phyloP scores from a whole-genome alignment of 2,329 filamentous ascomycete species.

The Neopestalotiopsis clavispora region DNA sequence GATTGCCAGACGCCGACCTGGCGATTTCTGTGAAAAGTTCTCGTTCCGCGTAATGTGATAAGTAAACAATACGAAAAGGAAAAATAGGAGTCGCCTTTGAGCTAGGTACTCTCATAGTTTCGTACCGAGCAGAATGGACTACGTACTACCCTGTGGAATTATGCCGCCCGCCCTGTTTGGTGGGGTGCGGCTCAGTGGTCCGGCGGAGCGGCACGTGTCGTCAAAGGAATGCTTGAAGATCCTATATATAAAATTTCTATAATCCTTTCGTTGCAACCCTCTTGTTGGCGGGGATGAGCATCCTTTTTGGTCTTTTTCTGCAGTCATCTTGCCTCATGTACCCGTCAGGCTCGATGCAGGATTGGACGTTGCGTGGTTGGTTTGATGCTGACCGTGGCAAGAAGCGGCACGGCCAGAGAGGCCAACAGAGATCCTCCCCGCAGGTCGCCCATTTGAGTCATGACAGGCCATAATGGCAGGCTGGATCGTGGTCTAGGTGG shows the following conservation, averaged over 20 bases:
- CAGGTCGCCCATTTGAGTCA: neutral
- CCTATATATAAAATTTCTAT: neutral
- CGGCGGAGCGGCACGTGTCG: neutral
- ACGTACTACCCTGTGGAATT: neutral
- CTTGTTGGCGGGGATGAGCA: neutral
- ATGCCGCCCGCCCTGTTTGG: neutral
- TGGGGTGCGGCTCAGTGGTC: neutral
- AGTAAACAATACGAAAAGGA: neutral
- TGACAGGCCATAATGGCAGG: neutral
- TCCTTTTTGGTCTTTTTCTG: constrained; percentile 6
- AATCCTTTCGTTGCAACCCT: neutral
- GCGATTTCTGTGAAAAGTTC: neutral
- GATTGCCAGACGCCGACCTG: neutral
- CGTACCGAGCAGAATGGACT: neutral
- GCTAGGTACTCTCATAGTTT: neutral
- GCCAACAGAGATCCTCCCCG: constrained; percentile 8
- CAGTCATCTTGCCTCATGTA: constrained; percentile 3
- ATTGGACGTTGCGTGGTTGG: neutral
- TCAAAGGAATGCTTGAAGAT: constrained; percentile 3
- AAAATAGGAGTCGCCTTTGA: neutral
- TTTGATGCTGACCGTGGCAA: neutral
- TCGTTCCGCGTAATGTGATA: neutral
- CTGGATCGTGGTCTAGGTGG: neutral
- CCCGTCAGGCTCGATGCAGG: neutral
- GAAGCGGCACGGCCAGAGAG: neutral